Percentiles rank a stretch among this genome's conserved stretches.
phyloP scores from a whole-genome alignment of 768 basidiomycete species.

The Auriculariales sp. region DNA sequence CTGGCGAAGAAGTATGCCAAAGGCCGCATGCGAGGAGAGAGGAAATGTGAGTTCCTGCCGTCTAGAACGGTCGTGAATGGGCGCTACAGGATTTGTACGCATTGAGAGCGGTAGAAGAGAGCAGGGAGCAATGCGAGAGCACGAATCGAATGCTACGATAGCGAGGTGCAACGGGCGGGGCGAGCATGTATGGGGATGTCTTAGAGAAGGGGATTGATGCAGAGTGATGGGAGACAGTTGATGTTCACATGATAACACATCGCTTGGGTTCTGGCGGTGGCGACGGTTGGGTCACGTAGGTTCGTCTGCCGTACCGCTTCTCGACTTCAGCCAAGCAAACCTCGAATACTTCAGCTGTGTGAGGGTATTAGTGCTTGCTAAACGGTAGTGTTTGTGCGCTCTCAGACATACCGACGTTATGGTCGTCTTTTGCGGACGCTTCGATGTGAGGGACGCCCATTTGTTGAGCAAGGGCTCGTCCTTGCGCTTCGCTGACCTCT shows the following conservation, averaged over 20 bases:
- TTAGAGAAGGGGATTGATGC: too few relatives aligned
- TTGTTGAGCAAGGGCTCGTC: conserved; percentile 54
- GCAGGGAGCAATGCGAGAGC: background rate
- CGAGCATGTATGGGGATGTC: too few relatives aligned
- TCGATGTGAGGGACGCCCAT: conserved; percentile 74
- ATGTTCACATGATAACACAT: conserved; percentile 41
- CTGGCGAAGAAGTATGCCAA: too few relatives aligned
- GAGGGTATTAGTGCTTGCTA: conserved; percentile 1
- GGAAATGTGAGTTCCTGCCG: too few relatives aligned
- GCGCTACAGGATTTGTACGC: background rate
- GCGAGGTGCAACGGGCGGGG: background rate
- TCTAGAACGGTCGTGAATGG: background rate
- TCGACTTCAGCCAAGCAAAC: conserved; percentile 74
- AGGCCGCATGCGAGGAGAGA: too few relatives aligned
- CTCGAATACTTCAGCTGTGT: conserved; percentile 70
- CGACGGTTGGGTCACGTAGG: conserved; percentile 26
- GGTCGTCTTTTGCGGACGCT: conserved; percentile 74
- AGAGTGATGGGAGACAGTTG: background rate
- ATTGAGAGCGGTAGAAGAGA: background rate
- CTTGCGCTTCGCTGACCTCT: conserved; percentile 63
- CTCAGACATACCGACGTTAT: conserved; percentile 66
- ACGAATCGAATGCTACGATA: background rate
- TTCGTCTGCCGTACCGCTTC: conserved; percentile 48
- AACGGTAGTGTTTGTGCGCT: conserved; percentile 1
- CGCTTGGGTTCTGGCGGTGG: too few relatives aligned